Percentiles rank a stretch among this genome's conserved stretches.
Conservation (phyloP, 164 flowering plant species). For the Tinospora cordifolia region DNA sequence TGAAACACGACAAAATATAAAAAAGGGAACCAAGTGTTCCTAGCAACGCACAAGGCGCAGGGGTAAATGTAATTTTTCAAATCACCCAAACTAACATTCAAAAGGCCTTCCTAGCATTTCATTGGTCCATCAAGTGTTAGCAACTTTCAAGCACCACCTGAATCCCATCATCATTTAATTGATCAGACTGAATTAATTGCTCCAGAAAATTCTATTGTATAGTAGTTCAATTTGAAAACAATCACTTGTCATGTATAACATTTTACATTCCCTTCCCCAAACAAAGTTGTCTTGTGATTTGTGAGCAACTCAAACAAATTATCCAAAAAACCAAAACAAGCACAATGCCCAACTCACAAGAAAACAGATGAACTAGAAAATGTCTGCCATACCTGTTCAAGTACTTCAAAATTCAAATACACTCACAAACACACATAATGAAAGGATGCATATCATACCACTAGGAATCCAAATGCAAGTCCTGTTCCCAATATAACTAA, state of each 20-base stretch:
- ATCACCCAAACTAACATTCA: not conserved
- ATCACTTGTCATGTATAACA: not conserved
- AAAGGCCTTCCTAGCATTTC: not conserved
- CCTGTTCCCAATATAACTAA: constrained; percentile 83
- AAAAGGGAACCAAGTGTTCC: not conserved
- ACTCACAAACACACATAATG: not conserved
- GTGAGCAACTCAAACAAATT: not conserved
- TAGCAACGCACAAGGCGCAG: not conserved
- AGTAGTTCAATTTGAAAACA: not conserved
- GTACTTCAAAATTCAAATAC: too few species aligned
- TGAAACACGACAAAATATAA: too few species aligned
- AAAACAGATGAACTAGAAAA: not conserved
- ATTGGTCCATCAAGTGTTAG: not conserved
- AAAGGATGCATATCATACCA: constrained; percentile 49
- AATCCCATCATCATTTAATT: not conserved
- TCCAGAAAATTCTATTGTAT: not conserved
- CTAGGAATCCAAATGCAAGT: constrained; percentile 91
- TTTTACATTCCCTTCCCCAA: not conserved
- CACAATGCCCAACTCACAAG: too few species aligned
- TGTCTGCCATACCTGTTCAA: not conserved
- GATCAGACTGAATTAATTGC: not conserved
- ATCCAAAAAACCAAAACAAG: not conserved
- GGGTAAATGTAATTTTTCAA: not conserved
- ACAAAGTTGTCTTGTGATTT: not conserved
- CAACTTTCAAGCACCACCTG: not conserved